Evolutionary conservation across 306 rosid species (phyloP).

Genomic region (Lathyrus sativus): DNA sequence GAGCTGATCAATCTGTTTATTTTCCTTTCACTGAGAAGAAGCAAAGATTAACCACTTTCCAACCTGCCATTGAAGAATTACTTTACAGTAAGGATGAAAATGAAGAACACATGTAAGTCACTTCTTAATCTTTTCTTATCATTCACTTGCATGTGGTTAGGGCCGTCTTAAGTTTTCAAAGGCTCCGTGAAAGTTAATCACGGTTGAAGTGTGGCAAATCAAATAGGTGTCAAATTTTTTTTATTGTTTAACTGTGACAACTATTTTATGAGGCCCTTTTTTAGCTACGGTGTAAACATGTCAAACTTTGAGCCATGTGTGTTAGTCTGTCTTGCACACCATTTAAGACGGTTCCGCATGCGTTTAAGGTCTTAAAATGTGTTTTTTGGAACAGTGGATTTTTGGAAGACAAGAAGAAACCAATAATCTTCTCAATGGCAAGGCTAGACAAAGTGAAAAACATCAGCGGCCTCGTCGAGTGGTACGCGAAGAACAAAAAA

Average conservation of each 20-base stretch:
- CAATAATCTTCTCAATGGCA: conserved; percentile 95
- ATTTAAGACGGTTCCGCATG: too few species aligned
- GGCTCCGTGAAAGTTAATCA: too few species aligned
- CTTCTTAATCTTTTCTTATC: conserved; percentile 5
- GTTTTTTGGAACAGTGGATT: conserved; percentile 63
- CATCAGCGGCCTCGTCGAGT: conserved; percentile 83
- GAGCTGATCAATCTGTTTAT: conserved; percentile 90
- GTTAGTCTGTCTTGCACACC: too few species aligned
- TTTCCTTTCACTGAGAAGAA: conserved; percentile 61
- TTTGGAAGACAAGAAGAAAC: conserved; percentile 81
- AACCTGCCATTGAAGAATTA: conserved; percentile 52
- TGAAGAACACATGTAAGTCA: conserved; percentile 55
- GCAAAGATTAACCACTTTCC: conserved; percentile 35
- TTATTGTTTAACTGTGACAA: too few species aligned
- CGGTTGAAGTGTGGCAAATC: too few species aligned
- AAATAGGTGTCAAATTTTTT: too few species aligned
- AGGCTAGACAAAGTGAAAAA: conserved; percentile 90
- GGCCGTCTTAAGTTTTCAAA: too few species aligned
- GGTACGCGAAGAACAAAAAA: conserved; percentile 78
- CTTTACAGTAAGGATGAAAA: conserved; percentile 46
- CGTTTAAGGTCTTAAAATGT: not conserved
- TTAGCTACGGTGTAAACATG: too few species aligned
- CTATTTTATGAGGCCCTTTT: too few species aligned
- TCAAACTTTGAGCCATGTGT: too few species aligned
- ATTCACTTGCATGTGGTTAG: not conserved